Evolutionary conservation across 2,329 filamentous ascomycete genomes (phyloP).

Genomic region (Dothideomycetes sp.): DNA sequence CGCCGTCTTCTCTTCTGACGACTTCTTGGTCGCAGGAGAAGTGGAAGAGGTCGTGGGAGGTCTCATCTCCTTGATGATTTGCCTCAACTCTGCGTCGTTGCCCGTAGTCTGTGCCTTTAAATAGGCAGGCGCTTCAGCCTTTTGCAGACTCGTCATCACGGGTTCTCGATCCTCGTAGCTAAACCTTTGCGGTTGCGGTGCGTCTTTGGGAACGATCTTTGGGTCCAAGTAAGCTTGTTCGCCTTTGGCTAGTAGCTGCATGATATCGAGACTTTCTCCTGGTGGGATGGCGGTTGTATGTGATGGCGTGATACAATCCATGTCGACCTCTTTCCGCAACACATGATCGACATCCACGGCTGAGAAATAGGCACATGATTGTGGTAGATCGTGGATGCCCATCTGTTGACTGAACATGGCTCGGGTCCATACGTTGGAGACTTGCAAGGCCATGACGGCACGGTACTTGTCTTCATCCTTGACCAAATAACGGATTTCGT

Average conservation of each 20-base stretch:
- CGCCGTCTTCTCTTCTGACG: background rate
- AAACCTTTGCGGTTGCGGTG: constrained; percentile 54
- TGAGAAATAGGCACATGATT: constrained; percentile 90
- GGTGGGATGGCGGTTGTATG: constrained; percentile 68
- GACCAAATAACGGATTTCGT: constrained; percentile 92
- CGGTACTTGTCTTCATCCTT: constrained; percentile 78
- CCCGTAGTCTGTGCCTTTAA: constrained; percentile 76
- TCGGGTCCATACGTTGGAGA: constrained; percentile 91
- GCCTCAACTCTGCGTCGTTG: constrained; percentile 62
- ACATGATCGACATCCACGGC: constrained; percentile 93
- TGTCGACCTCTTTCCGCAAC: constrained; percentile 94
- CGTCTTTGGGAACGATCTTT: constrained; percentile 45
- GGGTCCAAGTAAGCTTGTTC: constrained; percentile 60
- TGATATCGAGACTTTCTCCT: constrained; percentile 81
- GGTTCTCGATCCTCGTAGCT: constrained; percentile 61
- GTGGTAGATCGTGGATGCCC: constrained; percentile 88
- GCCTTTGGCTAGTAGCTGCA: constrained; percentile 65
- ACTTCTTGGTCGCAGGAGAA: background rate
- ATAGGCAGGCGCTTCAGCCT: constrained; percentile 49
- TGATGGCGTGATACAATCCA: constrained; percentile 91
- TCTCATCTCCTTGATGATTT: constrained; percentile 54
- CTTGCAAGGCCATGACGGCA: constrained; percentile 82
- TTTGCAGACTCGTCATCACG: constrained; percentile 63
- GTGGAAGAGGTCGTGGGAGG: constrained; percentile 1
- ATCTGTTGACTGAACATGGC: constrained; percentile 97